Evolutionary conservation across 768 basidiomycete species (phyloP).

Genomic region (Rubroboletus satanas): DNA sequence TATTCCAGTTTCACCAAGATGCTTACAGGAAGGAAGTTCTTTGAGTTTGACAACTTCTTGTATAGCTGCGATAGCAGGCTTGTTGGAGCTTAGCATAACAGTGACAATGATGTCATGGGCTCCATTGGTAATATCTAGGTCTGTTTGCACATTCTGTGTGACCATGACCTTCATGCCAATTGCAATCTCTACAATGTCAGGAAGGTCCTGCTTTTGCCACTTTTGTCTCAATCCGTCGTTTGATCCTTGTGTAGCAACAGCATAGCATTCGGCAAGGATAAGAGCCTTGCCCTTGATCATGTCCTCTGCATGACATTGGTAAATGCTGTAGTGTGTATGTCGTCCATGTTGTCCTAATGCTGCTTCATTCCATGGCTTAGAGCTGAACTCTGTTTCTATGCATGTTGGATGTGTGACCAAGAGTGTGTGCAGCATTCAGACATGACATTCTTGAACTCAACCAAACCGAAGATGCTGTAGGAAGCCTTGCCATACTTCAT

Average conservation of each 20-base stretch:
- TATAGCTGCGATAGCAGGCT: neutral
- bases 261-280: neutral
- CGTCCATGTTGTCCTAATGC: neutral
- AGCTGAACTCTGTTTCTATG: neutral
- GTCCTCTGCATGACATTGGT: neutral
- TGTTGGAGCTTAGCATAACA: neutral
- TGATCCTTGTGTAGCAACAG: neutral
- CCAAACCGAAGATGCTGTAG: neutral
- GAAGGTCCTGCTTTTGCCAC: neutral
- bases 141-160: slow-evolving; percentile 37
- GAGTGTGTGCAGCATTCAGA: neutral
- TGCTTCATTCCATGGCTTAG: neutral
- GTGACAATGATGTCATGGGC: slow-evolving; percentile 19
- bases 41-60: neutral
- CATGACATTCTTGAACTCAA: neutral
- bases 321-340: neutral
- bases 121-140: slow-evolving; percentile 40
- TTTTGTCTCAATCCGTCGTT: neutral
- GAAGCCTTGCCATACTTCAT: too few relatives aligned
- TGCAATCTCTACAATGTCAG: slow-evolving; percentile 19
- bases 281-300: neutral
- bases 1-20: neutral
- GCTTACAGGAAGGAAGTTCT: neutral
- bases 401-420: neutral
- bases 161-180: slow-evolving; percentile 41